Evolutionary conservation across 2,329 filamentous ascomycete species (phyloP), one percentile per base, ranked within the genome.

Genomic region (Neofusicoccum umdonicola): DNA sequence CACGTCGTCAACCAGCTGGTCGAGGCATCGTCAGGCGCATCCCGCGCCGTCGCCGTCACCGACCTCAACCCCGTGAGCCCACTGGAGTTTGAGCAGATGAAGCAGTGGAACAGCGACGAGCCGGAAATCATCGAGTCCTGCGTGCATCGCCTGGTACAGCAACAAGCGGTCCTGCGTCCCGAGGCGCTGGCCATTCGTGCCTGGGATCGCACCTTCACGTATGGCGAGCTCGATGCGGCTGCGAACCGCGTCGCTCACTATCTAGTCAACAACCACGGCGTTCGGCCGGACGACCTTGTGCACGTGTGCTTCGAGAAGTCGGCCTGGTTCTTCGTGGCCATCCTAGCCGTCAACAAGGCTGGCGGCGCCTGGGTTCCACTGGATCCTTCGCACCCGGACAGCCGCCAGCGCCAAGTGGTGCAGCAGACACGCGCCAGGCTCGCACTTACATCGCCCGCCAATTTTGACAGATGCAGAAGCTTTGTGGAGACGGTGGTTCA

Each of bases 201-300:
- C 0, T 84, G 81, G 81, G 82, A 84, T 65, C 81, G 82, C 35
- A 71, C 71, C 64, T 76, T 83, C 62, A 82, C 80, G 2, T 84
- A 84, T 66, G 61, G 69, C 42, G 76, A 83, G 61, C 73, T 84
- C 2, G 80, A 83, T 42, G 27, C 19, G 12, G 12, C 17, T 1
- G 44, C 57, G 5, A 27, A 22, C 17, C 34, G 70, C 1, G 73
- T 84, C 6, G 82, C 82, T 1, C 69, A 70, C 3, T 73, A 79
- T 62, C 75, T 84, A 1, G 27, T 31, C 27, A 69, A 70, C 11
- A 37, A 2, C 7, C 67, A 79, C 1, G 50, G 50, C 3, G 34
- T 54, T 27, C 3, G 47, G 8, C n/a, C 27, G 19, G 61, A 47
- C 13, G n/a, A n/a, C 4, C 17, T 34, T 12, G 61, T 63, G 15